Conservation (phyloP, 202 grass and related monocot species). For the Panicum hallii region DNA sequence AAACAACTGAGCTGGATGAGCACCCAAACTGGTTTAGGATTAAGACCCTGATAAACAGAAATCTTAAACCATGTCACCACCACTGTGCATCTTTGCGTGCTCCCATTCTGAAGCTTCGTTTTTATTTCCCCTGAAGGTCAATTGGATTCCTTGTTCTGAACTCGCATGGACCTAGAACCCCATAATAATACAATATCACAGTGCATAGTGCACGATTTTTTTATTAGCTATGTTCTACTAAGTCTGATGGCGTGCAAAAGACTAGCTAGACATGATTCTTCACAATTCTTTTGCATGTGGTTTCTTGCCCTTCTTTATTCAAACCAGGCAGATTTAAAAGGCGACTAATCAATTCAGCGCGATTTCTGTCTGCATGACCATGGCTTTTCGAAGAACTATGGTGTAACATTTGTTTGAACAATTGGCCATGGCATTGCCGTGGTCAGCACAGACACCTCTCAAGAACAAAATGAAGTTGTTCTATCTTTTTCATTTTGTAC, state of each 20-base stretch:
- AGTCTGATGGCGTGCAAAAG: neutral
- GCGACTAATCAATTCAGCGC: slow-evolving; percentile 50
- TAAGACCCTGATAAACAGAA: neutral
- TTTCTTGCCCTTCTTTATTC: slow-evolving; percentile 38
- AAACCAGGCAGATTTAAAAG: slow-evolving; percentile 49
- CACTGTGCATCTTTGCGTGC: neutral
- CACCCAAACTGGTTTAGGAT: neutral
- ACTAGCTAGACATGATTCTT: neutral
- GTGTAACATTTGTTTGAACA: neutral
- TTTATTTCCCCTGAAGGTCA: neutral
- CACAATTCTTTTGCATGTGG: neutral
- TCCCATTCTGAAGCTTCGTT: neutral
- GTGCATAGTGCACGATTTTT: neutral
- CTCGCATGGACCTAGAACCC: neutral
- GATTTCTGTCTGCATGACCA: slow-evolving; percentile 30
- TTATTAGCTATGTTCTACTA: neutral
- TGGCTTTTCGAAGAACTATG: neutral
- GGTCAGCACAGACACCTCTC: slow-evolving; percentile 45
- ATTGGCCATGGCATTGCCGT: slow-evolving; percentile 28
- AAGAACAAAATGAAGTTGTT: too few species aligned
- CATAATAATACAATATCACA: neutral
- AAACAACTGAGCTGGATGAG: neutral
- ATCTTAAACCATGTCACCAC: neutral
- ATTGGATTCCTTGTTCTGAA: slow-evolving; percentile 3
- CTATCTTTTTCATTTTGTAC: too few species aligned